Evolutionary conservation across 2,329 filamentous ascomycete genomes (phyloP).

Genomic region (Berkeleyomyces rouxiae): DNA sequence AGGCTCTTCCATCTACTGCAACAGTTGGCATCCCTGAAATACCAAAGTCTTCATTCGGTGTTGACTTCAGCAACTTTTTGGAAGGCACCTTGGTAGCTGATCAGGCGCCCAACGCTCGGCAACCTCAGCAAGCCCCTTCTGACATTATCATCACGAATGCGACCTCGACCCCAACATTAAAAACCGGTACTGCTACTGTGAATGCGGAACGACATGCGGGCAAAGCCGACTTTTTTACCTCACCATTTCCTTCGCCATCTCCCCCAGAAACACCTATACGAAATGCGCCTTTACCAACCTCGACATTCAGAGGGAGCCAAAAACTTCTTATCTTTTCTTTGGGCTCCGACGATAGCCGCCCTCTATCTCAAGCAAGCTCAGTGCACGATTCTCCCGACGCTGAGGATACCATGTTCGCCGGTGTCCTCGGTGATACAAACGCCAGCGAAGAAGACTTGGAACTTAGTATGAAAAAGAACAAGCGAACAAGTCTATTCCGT

Average conservation of each 20-base stretch:
- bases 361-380: slow-evolving; percentile 1
- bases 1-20: not conserved
- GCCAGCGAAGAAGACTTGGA: slow-evolving; percentile 1
- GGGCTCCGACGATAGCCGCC: not conserved
- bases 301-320: not conserved
- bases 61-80: not conserved
- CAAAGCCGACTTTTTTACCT: not conserved
- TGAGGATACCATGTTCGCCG: slow-evolving; percentile 10
- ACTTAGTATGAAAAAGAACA: slow-evolving; percentile 5
- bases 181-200: not conserved
- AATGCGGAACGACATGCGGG: not conserved
- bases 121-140: not conserved
- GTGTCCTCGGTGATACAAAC: slow-evolving; percentile 9
- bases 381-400: not conserved
- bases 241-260: not conserved
- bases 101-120: not conserved
- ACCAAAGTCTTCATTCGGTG: not conserved
- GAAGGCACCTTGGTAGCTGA: not conserved
- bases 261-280: not conserved
- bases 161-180: not conserved
- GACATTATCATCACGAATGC: not conserved
- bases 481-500: slow-evolving; percentile 9
- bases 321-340: slow-evolving; percentile 4
- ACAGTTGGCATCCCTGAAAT: not conserved
- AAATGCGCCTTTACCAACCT: not conserved